Conservation (phyloP, 1,284 basidiomycete genomes). For the Papiliotrema laurentii region DNA sequence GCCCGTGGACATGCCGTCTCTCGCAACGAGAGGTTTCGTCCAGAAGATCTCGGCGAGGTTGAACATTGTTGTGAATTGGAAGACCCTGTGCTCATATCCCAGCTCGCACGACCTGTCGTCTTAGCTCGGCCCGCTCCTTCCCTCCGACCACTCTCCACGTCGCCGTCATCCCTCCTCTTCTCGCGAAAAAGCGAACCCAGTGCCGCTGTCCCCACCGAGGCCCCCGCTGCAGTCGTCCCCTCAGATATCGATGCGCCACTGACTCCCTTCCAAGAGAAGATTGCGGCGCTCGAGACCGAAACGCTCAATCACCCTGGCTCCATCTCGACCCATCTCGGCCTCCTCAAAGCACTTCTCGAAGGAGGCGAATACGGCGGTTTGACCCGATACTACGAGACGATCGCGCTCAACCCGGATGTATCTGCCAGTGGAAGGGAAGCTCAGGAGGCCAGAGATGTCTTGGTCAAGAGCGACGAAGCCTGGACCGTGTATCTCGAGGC, state of each 20-base stretch:
- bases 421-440: background rate
- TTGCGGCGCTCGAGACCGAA: constrained; percentile 38
- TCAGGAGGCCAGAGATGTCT: constrained; percentile 15
- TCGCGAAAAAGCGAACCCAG: constrained; percentile 8
- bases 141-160: constrained; percentile 1
- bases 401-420: constrained; percentile 21
- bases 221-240: background rate
- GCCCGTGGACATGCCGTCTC: too few species aligned
- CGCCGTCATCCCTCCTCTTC: constrained; percentile 7
- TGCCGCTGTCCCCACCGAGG: background rate
- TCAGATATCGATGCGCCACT: constrained; percentile 17
- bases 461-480: constrained; percentile 29
- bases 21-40: too few species aligned
- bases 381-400: constrained; percentile 36
- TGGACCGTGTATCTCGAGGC: constrained; percentile 34
- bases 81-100: background rate
- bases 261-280: constrained; percentile 35
- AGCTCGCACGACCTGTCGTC: constrained; percentile 1
- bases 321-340: constrained; percentile 25
- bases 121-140: background rate
- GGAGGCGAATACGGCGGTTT: constrained; percentile 33
- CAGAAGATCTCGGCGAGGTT: too few species aligned
- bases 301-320: constrained; percentile 23
- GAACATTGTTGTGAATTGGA: background rate
- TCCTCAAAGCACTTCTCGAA: constrained; percentile 30